Evolutionary conservation across 495 filamentous ascomycete genomes (phyloP), one percentile per base, ranked within the genome.

Genomic region (Cairneyella variabilis): DNA sequence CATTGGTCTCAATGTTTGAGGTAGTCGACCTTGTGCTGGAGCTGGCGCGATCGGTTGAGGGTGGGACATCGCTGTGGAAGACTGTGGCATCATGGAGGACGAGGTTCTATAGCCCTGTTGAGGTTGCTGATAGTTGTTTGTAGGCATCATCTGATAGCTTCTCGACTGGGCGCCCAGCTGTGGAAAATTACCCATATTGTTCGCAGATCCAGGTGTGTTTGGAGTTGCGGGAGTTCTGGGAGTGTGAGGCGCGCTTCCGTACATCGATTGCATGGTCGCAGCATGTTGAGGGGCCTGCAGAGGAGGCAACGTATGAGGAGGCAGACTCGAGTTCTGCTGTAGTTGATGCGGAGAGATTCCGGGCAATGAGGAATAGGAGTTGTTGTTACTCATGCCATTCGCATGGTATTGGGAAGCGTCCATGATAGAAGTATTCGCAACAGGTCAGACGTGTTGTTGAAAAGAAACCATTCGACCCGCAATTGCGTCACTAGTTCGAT

Each of bases 31-130:
- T 23, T 56, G 51, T 17, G 83, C 74, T 26, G 84, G 84, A 11
- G 84, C 84, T 26, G 83, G 84, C 36, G 85, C 85, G 60, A 87
- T 87, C 11, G 83, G 79, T 69, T 86, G 83, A 21, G 84, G 84
- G 57, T 87, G 84, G 18, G 77, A 79, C 58, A 84, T 78, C 18
- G 84, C 80, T 28, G 74, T 76, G 14, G 84, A 81, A 18, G 83
- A 72, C 65, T 84, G 80, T 30, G 84, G 76, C 71, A 86, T 71
- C 73, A 86, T 81, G 27, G 74, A 78, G 26, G 77, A 74, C n/a
- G 81, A 77, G 0, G 80, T 76, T 47, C 80, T 74, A 58, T 84
- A 87, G 21, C 71, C 75, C 64, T 79, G 80, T 53, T 70, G 72
- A 3, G 68, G 71, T 54, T 79, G 78, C 36, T 71, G 75, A 67